A percentile compares a stretch with the other conserved stretches of the same genome.
phyloP scores from a whole-genome alignment of 345 rosid genomes.

The Cardamine chenopodiifolia region DNA sequence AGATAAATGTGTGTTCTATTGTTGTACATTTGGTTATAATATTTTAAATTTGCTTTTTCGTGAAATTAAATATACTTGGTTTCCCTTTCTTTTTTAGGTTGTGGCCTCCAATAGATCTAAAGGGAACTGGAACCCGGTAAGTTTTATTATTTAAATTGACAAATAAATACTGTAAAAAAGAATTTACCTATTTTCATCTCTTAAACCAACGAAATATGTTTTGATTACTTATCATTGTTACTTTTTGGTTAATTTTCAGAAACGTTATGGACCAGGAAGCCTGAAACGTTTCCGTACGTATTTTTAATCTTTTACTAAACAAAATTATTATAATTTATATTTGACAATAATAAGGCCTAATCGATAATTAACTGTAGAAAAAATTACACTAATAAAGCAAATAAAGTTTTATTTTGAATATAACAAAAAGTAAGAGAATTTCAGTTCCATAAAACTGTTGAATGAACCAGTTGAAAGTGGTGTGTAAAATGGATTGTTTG shows the following conservation, averaged over 20 bases:
- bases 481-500: constrained; percentile 18
- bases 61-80: neutral
- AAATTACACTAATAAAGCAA: neutral
- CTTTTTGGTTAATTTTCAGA: constrained; percentile 29
- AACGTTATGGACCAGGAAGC: constrained; percentile 43
- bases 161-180: neutral
- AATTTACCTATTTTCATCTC: neutral
- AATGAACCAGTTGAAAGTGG: neutral
- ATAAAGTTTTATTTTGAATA: neutral
- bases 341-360: neutral
- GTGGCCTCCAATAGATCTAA: constrained; percentile 22
- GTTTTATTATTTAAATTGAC: neutral
- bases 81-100: constrained; percentile 9
- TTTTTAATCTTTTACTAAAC: neutral
- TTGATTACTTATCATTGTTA: constrained; percentile 9
- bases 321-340: neutral
- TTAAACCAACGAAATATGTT: neutral
- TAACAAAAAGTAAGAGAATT: neutral
- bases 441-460: neutral
- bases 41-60: neutral
- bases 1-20: constrained; percentile 2
- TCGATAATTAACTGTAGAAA: neutral
- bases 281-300: constrained; percentile 34
- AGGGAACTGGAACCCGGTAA: constrained; percentile 25
- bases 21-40: neutral